Evolutionary conservation across 176 grass and related monocot genomes (phyloP).

Genomic region (Avena atlantica): DNA sequence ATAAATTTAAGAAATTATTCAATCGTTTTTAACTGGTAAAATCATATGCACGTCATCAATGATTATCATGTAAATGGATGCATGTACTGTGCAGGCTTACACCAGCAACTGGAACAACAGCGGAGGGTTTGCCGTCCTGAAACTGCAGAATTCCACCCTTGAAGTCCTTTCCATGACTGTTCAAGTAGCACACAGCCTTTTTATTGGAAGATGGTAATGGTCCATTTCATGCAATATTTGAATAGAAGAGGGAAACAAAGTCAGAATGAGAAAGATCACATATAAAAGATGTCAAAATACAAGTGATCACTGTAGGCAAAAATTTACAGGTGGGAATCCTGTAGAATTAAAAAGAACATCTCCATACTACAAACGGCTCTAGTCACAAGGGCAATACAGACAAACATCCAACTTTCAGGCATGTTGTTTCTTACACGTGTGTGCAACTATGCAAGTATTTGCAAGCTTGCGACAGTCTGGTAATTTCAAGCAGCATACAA

Average conservation of each 20-base stretch:
- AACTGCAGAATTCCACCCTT: constrained; percentile 86
- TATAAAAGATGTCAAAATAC: constrained; percentile 14
- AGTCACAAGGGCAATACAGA: background rate
- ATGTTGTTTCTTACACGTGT: constrained; percentile 2
- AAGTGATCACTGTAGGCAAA: background rate
- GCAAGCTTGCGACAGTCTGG: background rate
- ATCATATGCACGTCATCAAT: background rate
- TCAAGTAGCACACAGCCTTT: constrained; percentile 95
- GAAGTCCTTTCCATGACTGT: constrained; percentile 81
- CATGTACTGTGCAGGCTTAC: constrained; percentile 59
- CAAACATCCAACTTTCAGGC: background rate
- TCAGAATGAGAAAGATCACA: constrained; percentile 18
- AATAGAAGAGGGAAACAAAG: constrained; percentile 10
- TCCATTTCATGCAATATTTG: constrained; percentile 21
- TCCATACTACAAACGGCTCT: background rate
- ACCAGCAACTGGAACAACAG: constrained; percentile 73
- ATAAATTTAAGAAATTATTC: constrained; percentile 20
- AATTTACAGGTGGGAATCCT: background rate
- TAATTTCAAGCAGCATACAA: background rate
- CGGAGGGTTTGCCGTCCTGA: constrained; percentile 80
- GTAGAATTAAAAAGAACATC: background rate
- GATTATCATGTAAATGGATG: constrained; percentile 22
- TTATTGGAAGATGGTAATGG: constrained; percentile 28
- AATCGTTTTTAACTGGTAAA: background rate
- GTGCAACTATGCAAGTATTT: constrained; percentile 24